Base-by-base conservation (phyloP, 768 basidiomycete species). In the Boletus rubropictus region DNA sequence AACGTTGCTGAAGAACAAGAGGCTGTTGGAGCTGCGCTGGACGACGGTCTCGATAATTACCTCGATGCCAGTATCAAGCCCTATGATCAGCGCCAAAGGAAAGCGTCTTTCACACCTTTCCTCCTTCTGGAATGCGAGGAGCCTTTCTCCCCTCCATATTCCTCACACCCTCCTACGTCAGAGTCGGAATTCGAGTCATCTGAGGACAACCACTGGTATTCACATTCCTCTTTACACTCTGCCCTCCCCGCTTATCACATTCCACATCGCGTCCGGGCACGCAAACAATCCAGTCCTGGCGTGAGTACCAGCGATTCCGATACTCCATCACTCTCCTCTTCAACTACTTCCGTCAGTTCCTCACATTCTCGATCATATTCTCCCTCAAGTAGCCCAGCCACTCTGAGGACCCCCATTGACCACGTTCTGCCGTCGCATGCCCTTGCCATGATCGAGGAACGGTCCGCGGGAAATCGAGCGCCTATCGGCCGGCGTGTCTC, bases 301-400 rank as follows among this genome's bases (percentile, higher is more conserved):
- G 43, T 68, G 20, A 63, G 67, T 34, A 44, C 58, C 17, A 65
- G 69, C 44, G 71, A 71, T 48, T 73, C 71, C 41, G 74, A 76
- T 48, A 72, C 70, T n/a, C 75, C 75, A n/a, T 75, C 77, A 9
- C 64, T 79, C 41, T 64, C 69, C 25, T 73, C 73, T 40, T 74
- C 71, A 24, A 62, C 54, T 34, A 61, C 59, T 7, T 74, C 72
- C 2, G 60, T 55, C 46, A 71, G 70, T 43, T 74, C 72, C 4
- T 58, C 59, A 3, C 64, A 59, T 41, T 71, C 69, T 3, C 61
- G 56, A 20, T 52, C 59, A 41, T 51, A 54, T 61, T 55, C 52
- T 51, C 73, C 63, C 7, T 70, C 68, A 7, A 51, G 62, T 29
- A 72, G 65, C 45, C 65, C 61, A 18, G 64, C 53, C 7, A 60